These are phyloP conservation scores for Cruciata laevipes DNA, from an alignment of 257 asterid genomes.

Conservation along the genomic window DNA sequence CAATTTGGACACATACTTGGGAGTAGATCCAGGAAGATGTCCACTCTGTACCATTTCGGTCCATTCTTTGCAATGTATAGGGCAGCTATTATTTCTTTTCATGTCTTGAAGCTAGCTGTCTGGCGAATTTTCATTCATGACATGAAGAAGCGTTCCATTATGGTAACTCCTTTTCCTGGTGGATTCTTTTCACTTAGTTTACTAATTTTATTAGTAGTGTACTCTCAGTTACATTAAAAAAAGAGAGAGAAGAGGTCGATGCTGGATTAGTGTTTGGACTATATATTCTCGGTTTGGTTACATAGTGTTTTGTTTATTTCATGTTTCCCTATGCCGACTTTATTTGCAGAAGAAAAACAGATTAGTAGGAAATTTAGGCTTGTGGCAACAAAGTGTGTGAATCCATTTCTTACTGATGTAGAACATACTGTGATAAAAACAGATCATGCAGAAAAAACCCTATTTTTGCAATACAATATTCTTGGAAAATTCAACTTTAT, in stretches of 20 bases:
- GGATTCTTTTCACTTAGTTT: neutral
- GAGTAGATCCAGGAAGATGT: slow-evolving; percentile 47
- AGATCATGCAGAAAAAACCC: neutral
- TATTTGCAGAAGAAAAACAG: neutral
- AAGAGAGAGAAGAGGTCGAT: neutral
- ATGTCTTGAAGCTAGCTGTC: slow-evolving; percentile 66
- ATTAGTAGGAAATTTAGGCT: neutral
- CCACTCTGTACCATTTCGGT: slow-evolving; percentile 59
- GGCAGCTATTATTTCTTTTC: slow-evolving; percentile 80
- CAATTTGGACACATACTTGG: slow-evolving; percentile 74
- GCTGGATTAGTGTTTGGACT: neutral
- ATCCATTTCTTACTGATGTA: neutral
- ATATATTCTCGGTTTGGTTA: neutral
- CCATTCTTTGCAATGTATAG: slow-evolving; percentile 88
- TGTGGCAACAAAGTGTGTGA: neutral
- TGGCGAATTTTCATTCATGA: slow-evolving; percentile 79
- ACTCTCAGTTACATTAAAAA: neutral
- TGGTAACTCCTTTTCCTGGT: slow-evolving; percentile 37
- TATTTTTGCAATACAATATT: neutral
- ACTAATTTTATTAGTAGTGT: neutral
- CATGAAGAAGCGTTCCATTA: slow-evolving; percentile 60
- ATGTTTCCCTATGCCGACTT: neutral
- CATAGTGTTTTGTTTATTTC: neutral
- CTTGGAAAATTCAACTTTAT: too few relatives aligned
- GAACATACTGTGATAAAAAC: too few relatives aligned